Evolutionary conservation across 148 eudicot genomes (phyloP).

Genomic region (Camellia sinensis): DNA sequence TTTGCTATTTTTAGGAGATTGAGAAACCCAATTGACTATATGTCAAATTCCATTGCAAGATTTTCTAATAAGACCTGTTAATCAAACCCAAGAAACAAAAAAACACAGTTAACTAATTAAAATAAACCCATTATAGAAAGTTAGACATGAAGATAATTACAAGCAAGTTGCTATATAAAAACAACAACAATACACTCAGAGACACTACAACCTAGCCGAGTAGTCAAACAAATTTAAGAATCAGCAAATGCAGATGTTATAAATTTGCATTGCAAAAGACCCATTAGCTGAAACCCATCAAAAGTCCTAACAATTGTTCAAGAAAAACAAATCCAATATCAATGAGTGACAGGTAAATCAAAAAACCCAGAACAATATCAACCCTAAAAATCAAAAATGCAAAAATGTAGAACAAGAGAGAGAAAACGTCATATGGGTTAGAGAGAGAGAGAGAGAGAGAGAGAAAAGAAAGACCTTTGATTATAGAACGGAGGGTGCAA

Average conservation of each 20-base stretch:
- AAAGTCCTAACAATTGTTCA: neutral
- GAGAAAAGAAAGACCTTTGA: neutral
- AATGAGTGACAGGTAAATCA: neutral
- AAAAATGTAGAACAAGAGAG: neutral
- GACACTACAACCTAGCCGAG: neutral
- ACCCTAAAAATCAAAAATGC: conserved; percentile 10
- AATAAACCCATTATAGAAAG: conserved; percentile 7
- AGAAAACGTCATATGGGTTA: neutral
- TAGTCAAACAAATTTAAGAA: neutral
- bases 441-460: neutral
- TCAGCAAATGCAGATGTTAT: neutral
- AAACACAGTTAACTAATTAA: neutral
- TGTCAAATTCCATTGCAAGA: neutral
- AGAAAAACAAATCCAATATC: neutral
- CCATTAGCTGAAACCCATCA: neutral
- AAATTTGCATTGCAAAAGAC: neutral
- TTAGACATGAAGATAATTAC: neutral
- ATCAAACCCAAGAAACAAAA: neutral
- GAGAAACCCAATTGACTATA: conserved; percentile 13
- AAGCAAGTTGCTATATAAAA: neutral
- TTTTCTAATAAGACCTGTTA: conserved; percentile 7
- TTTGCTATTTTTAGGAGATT: neutral
- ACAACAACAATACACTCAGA: neutral
- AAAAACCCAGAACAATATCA: conserved; percentile 7
- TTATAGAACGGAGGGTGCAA: neutral